These are phyloP conservation scores for Taiozyma sp. DNA, from an alignment of 1,139 yeast genomes.

Conservation along the genomic window DNA sequence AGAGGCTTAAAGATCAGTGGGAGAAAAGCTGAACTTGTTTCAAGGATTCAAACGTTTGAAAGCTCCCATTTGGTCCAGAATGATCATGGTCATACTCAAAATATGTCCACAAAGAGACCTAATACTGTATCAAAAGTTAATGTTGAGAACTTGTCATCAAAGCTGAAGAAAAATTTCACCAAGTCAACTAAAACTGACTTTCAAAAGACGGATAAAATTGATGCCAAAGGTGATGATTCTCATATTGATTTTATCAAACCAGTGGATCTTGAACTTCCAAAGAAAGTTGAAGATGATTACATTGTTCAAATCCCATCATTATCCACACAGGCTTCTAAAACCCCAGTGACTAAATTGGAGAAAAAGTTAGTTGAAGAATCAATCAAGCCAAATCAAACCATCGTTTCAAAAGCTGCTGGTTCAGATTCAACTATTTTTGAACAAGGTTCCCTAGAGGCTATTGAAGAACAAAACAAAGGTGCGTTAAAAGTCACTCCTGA, in stretches of 20 bases:
- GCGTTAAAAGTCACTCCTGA: slow-evolving; percentile 7
- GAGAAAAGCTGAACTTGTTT: slow-evolving; percentile 46
- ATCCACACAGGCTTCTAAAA: slow-evolving; percentile 44
- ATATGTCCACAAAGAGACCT: slow-evolving; percentile 11
- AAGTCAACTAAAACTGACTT: slow-evolving; percentile 7
- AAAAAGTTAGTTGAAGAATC: slow-evolving; percentile 17
- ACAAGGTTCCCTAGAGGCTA: slow-evolving; percentile 11
- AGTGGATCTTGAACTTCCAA: slow-evolving; percentile 16
- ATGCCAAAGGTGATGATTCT: slow-evolving; percentile 22
- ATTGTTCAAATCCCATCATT: slow-evolving; percentile 50
- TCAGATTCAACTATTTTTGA: slow-evolving; percentile 19
- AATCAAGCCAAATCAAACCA: slow-evolving; percentile 20
- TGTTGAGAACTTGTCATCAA: neutral
- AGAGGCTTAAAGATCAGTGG: slow-evolving; percentile 55
- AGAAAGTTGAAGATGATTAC: slow-evolving; percentile 39
- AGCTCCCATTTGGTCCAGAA: slow-evolving; percentile 16
- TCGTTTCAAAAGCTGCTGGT: slow-evolving; percentile 21
- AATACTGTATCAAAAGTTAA: neutral
- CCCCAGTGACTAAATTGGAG: slow-evolving; percentile 33
- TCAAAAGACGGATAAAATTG: slow-evolving; percentile 6
- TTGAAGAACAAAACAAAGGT: slow-evolving; percentile 11
- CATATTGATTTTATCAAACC: slow-evolving; percentile 24
- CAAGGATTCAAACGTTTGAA: slow-evolving; percentile 36
- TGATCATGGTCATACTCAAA: slow-evolving; percentile 8
- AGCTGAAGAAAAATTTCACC: neutral